Conservation (phyloP, 1,284 basidiomycete species). For the Pterulicium gracile region DNA sequence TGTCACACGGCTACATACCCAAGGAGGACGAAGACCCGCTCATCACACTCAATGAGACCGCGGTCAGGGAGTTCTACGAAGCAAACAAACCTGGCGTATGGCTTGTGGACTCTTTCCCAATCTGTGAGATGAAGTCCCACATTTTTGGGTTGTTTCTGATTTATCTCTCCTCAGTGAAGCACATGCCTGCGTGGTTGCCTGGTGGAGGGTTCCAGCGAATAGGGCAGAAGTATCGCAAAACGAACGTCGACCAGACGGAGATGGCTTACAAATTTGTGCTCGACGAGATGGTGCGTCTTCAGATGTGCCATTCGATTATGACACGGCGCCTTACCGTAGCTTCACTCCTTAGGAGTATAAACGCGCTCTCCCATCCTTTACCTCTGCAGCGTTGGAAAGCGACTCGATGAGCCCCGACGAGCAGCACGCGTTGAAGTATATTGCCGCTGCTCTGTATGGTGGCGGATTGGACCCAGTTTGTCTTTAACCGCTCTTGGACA, state of each 20-base stretch:
- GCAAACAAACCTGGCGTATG: not conserved
- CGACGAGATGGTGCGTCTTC: constrained; percentile 6
- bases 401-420: constrained; percentile 12
- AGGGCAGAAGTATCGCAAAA: constrained; percentile 4
- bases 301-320: no score
- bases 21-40: no score
- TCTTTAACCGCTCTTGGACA: not conserved
- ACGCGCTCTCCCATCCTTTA: not conserved
- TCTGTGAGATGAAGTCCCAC: no score
- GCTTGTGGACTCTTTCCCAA: not conserved
- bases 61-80: not conserved
- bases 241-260: constrained; percentile 7
- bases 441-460: not conserved
- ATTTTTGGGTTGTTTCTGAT: no score
- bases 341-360: constrained; percentile 1
- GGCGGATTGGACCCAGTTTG: not conserved
- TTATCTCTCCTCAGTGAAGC: no score
- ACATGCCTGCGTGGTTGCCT: constrained; percentile 6
- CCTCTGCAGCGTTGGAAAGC: constrained; percentile 5
- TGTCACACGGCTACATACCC: no score
- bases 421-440: not conserved
- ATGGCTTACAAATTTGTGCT: constrained; percentile 6
- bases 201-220: constrained; percentile 5
- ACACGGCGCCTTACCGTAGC: not conserved
- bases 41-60: not conserved